Percentiles rank a stretch among this genome's conserved stretches.
phyloP scores from a whole-genome alignment of 768 basidiomycete species.

The Termitomyces heimii region DNA sequence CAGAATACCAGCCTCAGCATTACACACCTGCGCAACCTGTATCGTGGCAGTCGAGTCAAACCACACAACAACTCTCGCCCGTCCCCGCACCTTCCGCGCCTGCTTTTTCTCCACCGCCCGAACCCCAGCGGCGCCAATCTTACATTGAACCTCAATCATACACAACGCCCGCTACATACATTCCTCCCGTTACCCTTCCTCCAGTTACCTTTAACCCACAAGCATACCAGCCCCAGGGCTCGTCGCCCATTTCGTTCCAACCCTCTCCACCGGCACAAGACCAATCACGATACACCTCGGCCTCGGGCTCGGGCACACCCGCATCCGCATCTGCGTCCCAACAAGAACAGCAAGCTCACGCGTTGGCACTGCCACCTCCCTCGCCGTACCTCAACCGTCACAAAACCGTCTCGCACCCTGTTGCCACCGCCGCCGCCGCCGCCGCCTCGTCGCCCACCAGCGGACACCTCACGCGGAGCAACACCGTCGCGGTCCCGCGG shows the following conservation, averaged over 20 bases:
- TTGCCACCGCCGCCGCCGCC: slow-evolving; percentile 12
- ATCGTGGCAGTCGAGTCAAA: slow-evolving; percentile 13
- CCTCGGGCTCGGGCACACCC: not conserved
- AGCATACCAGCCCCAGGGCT: slow-evolving; percentile 9
- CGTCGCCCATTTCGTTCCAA: slow-evolving; percentile 15
- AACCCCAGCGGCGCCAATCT: slow-evolving; percentile 7
- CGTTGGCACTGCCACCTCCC: slow-evolving; percentile 3
- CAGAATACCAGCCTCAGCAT: slow-evolving; percentile 7
- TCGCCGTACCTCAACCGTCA: slow-evolving; percentile 22
- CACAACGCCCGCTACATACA: slow-evolving; percentile 8
- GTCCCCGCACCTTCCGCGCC: slow-evolving; percentile 2
- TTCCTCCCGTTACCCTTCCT: slow-evolving; percentile 7
- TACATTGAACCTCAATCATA: slow-evolving; percentile 17
- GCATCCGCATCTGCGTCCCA: slow-evolving; percentile 14
- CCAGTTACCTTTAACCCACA: slow-evolving; percentile 20
- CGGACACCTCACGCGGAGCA: slow-evolving; percentile 24
- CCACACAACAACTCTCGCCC: slow-evolving; percentile 10
- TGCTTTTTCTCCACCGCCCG: slow-evolving; percentile 13
- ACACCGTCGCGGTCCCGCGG: slow-evolving; percentile 23
- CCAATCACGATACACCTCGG: slow-evolving; percentile 13
- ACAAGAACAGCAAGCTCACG: slow-evolving; percentile 14
- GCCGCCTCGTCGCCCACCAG: slow-evolving; percentile 13
- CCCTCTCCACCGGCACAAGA: slow-evolving; percentile 19
- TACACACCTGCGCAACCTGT: slow-evolving; percentile 8
- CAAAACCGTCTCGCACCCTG: slow-evolving; percentile 28